phyloP scores from a whole-genome alignment of 257 asterid species.

The Solanum gandarillasii region DNA sequence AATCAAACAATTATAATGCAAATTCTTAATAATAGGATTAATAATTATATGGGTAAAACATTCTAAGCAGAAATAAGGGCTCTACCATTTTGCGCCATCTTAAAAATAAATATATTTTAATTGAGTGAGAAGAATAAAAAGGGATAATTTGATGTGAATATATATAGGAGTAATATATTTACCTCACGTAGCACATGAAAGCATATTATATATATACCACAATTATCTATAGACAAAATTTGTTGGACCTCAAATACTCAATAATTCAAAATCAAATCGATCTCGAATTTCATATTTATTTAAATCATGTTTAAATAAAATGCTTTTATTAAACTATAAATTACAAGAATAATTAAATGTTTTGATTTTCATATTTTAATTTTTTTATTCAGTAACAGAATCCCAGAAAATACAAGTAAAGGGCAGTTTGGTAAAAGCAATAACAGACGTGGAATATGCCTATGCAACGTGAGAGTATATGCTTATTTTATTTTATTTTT shows the following conservation, averaged over 20 bases:
- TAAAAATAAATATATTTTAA: neutral
- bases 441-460: neutral
- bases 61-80: neutral
- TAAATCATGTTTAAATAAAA: neutral
- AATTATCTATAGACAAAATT: neutral
- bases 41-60: neutral
- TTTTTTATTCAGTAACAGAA: neutral
- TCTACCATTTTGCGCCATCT: slow-evolving; percentile 54
- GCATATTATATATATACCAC: neutral
- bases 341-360: too few species aligned
- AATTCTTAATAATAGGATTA: neutral
- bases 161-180: neutral
- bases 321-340: too few species aligned
- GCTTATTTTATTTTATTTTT: neutral
- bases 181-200: neutral
- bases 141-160: neutral
- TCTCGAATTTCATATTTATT: neutral
- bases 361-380: too few species aligned
- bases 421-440: neutral
- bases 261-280: neutral
- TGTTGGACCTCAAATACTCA: neutral
- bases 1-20: neutral
- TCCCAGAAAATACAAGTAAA: neutral
- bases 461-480: neutral
- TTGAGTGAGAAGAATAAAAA: slow-evolving; percentile 2